Base-by-base conservation (phyloP, 1,284 basidiomycete genomes). In the Papiliotrema terrestris region DNA sequence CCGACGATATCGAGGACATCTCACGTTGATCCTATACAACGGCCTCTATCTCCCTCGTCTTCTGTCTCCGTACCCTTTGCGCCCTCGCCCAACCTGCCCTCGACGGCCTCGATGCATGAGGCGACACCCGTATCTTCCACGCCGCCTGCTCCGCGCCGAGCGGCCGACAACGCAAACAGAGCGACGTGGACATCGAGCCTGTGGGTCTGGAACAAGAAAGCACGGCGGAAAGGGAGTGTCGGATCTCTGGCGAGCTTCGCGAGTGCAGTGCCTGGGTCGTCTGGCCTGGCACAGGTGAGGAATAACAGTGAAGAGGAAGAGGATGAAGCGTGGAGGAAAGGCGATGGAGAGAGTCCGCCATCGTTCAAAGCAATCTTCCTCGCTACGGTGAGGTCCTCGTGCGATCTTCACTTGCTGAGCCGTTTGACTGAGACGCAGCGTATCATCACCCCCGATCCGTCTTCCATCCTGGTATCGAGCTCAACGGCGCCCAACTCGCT, bases 361-460 rank as follows among this genome's bases (percentile, higher is more conserved):
- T 52, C 61, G 0, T 75, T 72, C 54, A 56, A 61, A 23, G 74
- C 75, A 2, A 70, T 77, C 44, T 72, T 75, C 37, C 61, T 73
- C 1, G 74, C 75, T 6, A 77, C 75, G 4, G 69, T 74, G 52
- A 63, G 73, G 58, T n/a, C 5, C 37, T 5, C 5, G 6, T 32
- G 6, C 29, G 29, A 32, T 32, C 29, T 6, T 6, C 6, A 32
- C 29, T 11, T 32, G 29, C 29, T 32, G 29, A 32, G 20, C 38
- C 9, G 20, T 15, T 20, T 19, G 2, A 55, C 60, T 61, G 51
- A 49, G 6, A 54, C 22, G 23, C 32, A 72, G n/a, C 84, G 91
- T 1, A 86, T 94, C 37, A 88, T 94, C 84, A 89, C 88, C 0
- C 81, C 85, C 2, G 89, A 90, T 62, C 83, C 89, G 0, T 78